Percentiles rank a stretch among this genome's conserved stretches.
These are phyloP conservation scores for Musa balbisiana DNA, from an alignment of 202 grass and related monocot species.

Conservation along the genomic window DNA sequence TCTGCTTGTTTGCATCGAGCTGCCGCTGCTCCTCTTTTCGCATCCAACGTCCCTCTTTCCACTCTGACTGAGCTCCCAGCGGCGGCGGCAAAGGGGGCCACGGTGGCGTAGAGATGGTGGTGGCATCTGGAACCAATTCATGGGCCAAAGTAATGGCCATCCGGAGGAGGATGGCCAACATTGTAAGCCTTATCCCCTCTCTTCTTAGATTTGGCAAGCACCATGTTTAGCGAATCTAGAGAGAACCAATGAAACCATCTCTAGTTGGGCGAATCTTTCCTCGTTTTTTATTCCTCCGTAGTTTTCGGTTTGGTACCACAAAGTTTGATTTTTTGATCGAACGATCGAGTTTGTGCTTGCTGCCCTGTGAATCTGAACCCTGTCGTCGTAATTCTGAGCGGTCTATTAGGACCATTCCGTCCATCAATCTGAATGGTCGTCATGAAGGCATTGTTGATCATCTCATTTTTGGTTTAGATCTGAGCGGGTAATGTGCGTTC, in stretches of 20 bases:
- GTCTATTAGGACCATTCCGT: no score
- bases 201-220: no score
- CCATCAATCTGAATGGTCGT: no score
- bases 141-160: slow-evolving; percentile 20
- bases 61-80: not conserved
- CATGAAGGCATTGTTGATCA: not conserved
- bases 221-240: no score
- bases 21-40: not conserved
- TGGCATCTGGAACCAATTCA: slow-evolving; percentile 2
- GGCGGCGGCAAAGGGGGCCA: not conserved
- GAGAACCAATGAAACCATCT: not conserved
- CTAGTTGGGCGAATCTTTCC: not conserved
- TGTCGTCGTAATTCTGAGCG: not conserved
- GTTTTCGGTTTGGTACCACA: not conserved
- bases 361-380: not conserved
- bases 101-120: not conserved
- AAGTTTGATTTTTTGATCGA: not conserved
- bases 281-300: not conserved
- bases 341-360: not conserved
- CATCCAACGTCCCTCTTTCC: not conserved
- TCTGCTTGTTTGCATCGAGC: not conserved
- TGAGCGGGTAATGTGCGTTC: not conserved
- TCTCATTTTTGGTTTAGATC: not conserved
- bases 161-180: slow-evolving; percentile 17
- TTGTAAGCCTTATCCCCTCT: not conserved